A percentile compares a stretch with the other conserved stretches of the same genome.
These are phyloP conservation scores for Panaeolus papilionaceus DNA, from an alignment of 768 basidiomycete species.

Conservation along the genomic window DNA sequence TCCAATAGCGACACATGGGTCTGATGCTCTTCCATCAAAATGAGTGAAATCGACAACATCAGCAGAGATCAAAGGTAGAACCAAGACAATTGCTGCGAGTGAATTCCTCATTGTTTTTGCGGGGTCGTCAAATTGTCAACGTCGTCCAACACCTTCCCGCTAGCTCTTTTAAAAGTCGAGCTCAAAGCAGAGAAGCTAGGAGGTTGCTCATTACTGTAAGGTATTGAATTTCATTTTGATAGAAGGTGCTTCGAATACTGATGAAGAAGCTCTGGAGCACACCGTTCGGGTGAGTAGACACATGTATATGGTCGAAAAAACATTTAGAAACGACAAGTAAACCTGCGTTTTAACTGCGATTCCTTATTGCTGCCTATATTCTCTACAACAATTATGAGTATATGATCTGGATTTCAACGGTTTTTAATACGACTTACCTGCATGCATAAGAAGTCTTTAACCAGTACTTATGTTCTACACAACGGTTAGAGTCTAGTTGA, in stretches of 20 bases:
- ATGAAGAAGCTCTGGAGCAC: constrained; percentile 5
- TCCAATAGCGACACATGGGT: background rate
- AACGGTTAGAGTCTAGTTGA: background rate
- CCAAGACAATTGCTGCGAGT: background rate
- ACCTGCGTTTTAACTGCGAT: constrained; percentile 9
- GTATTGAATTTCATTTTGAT: background rate
- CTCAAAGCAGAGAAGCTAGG: background rate
- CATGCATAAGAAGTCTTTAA: too few species aligned
- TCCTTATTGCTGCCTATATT: background rate
- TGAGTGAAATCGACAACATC: background rate
- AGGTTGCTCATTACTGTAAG: background rate
- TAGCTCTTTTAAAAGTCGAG: background rate
- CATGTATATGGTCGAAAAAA: constrained; percentile 3
- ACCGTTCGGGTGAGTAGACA: background rate
- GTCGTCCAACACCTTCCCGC: background rate
- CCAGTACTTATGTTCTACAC: too few species aligned
- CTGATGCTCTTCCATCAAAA: background rate
- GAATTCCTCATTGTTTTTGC: background rate
- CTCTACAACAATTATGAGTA: background rate
- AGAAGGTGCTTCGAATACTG: constrained; percentile 4
- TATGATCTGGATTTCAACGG: background rate
- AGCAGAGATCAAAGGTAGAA: background rate
- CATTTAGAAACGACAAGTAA: background rate
- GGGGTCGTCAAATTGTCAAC: background rate
- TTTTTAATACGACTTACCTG: background rate